Evolutionary conservation across 441 rosid genomes (phyloP).

Genomic region (Gossypium armourianum): DNA sequence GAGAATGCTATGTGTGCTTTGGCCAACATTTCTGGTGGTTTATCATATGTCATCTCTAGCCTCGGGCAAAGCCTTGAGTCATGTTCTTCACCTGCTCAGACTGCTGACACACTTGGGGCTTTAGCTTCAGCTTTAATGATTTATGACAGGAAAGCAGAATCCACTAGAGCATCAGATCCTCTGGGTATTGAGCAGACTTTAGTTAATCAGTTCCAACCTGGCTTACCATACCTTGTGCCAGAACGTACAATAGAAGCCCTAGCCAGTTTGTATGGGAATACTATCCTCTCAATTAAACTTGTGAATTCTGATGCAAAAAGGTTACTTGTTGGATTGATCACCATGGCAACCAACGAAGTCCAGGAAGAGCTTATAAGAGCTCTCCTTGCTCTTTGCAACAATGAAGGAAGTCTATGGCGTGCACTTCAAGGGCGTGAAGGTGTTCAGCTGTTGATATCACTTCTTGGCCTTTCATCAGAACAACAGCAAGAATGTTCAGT

Average conservation of each 20-base stretch:
- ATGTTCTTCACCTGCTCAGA: conserved; percentile 85
- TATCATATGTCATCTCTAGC: conserved; percentile 92
- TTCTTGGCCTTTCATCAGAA: conserved; percentile 97
- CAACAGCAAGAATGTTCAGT: conserved; percentile 99
- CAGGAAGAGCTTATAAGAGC: conserved; percentile 91
- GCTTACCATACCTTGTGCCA: conserved; percentile 72
- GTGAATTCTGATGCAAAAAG: conserved; percentile 81
- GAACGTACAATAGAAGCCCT: conserved; percentile 98
- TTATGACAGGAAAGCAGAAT: conserved; percentile 80
- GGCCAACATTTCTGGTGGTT: conserved; percentile 94
- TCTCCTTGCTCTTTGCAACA: conserved; percentile 72
- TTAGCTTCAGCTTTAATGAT: conserved; percentile 97
- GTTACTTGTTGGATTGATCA: conserved; percentile 93
- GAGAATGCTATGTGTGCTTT: conserved; percentile 99
- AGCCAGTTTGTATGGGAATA: conserved; percentile 93
- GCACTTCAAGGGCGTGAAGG: conserved; percentile 99
- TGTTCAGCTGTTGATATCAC: conserved; percentile 88
- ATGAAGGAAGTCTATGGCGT: conserved; percentile 81
- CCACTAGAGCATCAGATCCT: conserved; percentile 75
- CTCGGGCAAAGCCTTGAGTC: conserved; percentile 99
- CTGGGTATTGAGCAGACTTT: conserved; percentile 66
- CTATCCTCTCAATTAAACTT: conserved; percentile 63
- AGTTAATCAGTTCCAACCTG: conserved; percentile 83
- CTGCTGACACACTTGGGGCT: conserved; percentile 94
- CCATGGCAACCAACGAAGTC: conserved; percentile 91